Conservation (phyloP, 179 eudicot genomes). For the Spergularia azorica region DNA sequence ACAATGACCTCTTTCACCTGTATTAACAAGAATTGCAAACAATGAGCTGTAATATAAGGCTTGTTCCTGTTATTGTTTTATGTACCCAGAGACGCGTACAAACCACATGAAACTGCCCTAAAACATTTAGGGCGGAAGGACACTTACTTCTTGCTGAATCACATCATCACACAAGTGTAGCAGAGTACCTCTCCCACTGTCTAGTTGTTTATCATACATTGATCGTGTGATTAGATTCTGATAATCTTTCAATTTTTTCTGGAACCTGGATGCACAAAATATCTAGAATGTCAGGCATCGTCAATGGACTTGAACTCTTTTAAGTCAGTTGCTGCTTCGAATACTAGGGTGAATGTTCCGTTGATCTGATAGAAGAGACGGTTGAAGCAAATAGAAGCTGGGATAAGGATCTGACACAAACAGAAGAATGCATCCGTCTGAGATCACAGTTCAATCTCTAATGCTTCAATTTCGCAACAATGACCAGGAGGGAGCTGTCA, state of each 20-base stretch:
- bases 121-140: not conserved
- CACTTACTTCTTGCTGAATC: constrained; percentile 88
- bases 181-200: constrained; percentile 94
- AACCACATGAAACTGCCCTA: not conserved
- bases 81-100: not conserved
- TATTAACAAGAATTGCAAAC: not conserved
- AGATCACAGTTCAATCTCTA: too few relatives aligned
- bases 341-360: not conserved
- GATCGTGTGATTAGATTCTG: constrained; percentile 73
- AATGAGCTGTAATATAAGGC: too few relatives aligned
- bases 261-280: constrained; percentile 30
- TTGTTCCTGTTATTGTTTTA: not conserved
- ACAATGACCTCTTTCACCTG: constrained; percentile 51
- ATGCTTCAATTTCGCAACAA: too few relatives aligned
- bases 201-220: constrained; percentile 95
- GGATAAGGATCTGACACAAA: too few relatives aligned
- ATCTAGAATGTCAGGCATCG: not conserved
- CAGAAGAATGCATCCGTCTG: too few relatives aligned
- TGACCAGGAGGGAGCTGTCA: too few relatives aligned
- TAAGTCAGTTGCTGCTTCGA: not conserved
- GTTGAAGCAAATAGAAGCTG: too few relatives aligned
- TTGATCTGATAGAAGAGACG: too few relatives aligned
- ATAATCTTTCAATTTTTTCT: constrained; percentile 37
- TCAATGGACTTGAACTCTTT: not conserved
- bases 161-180: constrained; percentile 95